Evolutionary conservation across 2,329 filamentous ascomycete genomes (phyloP).

Genomic region (Rhynchosporium secalis): DNA sequence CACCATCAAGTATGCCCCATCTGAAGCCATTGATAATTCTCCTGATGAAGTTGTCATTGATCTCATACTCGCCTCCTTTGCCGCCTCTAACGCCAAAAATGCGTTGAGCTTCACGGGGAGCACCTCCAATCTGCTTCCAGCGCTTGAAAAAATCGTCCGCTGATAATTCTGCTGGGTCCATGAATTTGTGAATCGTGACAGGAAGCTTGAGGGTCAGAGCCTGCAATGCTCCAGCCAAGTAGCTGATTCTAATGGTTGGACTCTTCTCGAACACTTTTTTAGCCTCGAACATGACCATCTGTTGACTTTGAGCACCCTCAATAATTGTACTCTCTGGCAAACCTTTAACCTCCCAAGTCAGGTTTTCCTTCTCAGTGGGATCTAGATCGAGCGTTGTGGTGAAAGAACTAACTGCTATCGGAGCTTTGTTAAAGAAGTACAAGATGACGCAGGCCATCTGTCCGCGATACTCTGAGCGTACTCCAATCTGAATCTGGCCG

Average conservation of each 20-base stretch:
- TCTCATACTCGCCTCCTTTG: conserved; percentile 58
- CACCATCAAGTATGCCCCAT: conserved; percentile 81
- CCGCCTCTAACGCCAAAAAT: conserved; percentile 70
- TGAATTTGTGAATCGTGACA: conserved; percentile 89
- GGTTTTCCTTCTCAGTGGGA: conserved; percentile 58
- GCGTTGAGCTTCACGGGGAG: conserved; percentile 80
- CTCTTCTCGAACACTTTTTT: conserved; percentile 77
- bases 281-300: conserved; percentile 93
- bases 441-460: conserved; percentile 93
- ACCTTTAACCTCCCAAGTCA: conserved; percentile 85
- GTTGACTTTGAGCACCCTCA: conserved; percentile 77
- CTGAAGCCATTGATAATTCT: conserved; percentile 79
- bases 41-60: conserved; percentile 70
- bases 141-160: conserved; percentile 98
- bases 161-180: conserved; percentile 84
- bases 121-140: conserved; percentile 96
- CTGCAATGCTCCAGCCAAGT: conserved; percentile 89
- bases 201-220: conserved; percentile 89
- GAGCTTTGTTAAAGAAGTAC: conserved; percentile 94
- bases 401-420: conserved; percentile 81
- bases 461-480: conserved; percentile 92
- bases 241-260: conserved; percentile 91
- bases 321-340: conserved; percentile 80
- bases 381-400: conserved; percentile 91
- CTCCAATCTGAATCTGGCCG: conserved; percentile 85